These are phyloP conservation scores for Dendrobium chrysotoxum DNA, from an alignment of 106 monocot genomes.

Conservation along the genomic window DNA sequence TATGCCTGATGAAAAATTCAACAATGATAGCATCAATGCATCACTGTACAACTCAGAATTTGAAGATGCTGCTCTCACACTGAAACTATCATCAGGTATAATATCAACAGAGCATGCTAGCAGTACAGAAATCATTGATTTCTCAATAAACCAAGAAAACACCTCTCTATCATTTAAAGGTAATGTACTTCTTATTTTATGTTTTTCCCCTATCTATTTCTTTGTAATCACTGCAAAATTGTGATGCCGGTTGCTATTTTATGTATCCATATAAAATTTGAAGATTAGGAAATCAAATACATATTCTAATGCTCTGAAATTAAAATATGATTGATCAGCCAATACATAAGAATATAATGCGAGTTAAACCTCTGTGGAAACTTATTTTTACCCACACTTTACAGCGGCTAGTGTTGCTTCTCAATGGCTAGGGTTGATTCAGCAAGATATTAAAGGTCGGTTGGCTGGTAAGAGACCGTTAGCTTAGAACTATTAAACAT, in stretches of 20 bases:
- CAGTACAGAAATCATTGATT: conserved; percentile 30
- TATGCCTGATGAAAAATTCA: conserved; percentile 1
- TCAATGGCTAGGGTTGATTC: conserved; percentile 80
- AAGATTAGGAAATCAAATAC: not conserved
- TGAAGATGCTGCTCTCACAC: conserved; percentile 23
- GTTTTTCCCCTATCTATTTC: not conserved
- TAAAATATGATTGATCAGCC: not conserved
- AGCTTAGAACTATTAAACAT: not conserved
- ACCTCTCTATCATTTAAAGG: conserved; percentile 63
- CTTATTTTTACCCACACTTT: conserved; percentile 6
- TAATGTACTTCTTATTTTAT: conserved; percentile 4
- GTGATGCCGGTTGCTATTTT: too few relatives aligned
- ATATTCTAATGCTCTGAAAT: not conserved
- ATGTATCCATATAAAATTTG: too few relatives aligned
- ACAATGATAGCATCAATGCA: conserved; percentile 5
- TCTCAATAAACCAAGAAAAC: conserved; percentile 26
- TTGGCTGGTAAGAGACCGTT: conserved; percentile 49
- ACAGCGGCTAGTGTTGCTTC: conserved; percentile 71
- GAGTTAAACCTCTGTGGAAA: not conserved
- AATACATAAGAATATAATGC: not conserved
- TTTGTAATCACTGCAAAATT: too few relatives aligned
- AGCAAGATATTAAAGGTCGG: conserved; percentile 70
- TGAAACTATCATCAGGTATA: conserved; percentile 41
- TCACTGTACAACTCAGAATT: conserved; percentile 11
- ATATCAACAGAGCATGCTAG: conserved; percentile 22